Evolutionary conservation across 2,329 filamentous ascomycete genomes (phyloP), one percentile per base, ranked within the genome.

Genomic region (Daldinia sp.): DNA sequence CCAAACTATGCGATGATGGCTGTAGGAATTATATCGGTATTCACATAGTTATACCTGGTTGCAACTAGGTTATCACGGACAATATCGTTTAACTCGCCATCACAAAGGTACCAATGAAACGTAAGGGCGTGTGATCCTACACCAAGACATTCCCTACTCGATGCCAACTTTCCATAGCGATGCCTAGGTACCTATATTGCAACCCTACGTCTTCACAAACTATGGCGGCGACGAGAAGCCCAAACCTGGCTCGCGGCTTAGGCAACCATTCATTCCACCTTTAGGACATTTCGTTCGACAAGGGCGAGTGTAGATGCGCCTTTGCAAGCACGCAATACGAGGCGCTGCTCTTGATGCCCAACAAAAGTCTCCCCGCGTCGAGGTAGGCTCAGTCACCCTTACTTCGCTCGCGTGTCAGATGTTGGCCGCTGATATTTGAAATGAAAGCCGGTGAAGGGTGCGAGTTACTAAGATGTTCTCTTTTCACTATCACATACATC

Each of bases 171-270:
- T 49, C 25, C n/a, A 43, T 27, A 3, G 23, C 21, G 21, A 45
- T 27, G 58, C 54, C 13, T 30, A 19, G 48, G 58, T 41, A 13
- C n/a, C n/a, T 34, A 51, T 47, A 30, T 30, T 58, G 51, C 43
- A 45, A 61, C 47, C 64, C 54, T 53, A 55, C 50, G 15, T 34
- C 41, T 34, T 55, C 11, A 4, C 27, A 29, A 29, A 34, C 47
- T 21, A 48, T 43, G 27, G 43, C 37, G 48, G 43, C 45, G 23
- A 19, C 15, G 27, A 29, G 52, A 54, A 19, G 30, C 17, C 21
- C 30, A 64, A 53, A 52, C 61, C 52, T 25, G 57, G 58, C 52
- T 62, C 43, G 17, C 37, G 17, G 50, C 53, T 47, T 45, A 49
- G 48, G 48, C 13, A 49, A 58, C 34, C 19, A 19, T 52, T 45